Evolutionary conservation across 31 red algal species (phyloP).

Genomic region (Porphyra umbilicalis): DNA sequence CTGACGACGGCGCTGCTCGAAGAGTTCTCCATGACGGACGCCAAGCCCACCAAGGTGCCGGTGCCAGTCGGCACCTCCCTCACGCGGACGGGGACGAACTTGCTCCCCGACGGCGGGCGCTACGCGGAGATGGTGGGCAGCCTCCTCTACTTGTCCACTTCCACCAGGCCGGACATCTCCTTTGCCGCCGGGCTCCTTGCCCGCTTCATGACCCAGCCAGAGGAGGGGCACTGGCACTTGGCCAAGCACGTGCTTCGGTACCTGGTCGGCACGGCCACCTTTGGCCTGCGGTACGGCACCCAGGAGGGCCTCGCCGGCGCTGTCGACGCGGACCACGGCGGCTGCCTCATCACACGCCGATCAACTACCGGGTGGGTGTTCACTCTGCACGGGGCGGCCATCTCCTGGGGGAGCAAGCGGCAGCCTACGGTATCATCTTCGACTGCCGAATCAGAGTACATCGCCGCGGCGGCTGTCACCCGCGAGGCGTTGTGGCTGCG

Average conservation of each 20-base stretch:
- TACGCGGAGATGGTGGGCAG: conserved; percentile 3
- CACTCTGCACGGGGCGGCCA: neutral
- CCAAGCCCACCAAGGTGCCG: too few species aligned
- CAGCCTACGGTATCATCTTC: conserved; percentile 9
- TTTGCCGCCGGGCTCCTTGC: neutral
- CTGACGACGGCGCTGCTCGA: too few species aligned
- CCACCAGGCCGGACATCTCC: conserved; percentile 9
- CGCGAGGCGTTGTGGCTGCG: conserved; percentile 21
- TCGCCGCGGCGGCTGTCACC: conserved; percentile 11
- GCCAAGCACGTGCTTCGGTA: conserved; percentile 7
- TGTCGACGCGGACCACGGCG: conserved; percentile 17
- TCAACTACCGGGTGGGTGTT: conserved; percentile 19
- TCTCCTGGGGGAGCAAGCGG: conserved; percentile 21
- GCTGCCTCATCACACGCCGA: conserved; percentile 11
- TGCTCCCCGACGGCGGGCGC: neutral
- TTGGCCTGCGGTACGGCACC: neutral
- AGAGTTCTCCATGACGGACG: too few species aligned
- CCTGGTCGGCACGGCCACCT: neutral
- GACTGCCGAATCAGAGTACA: conserved; percentile 22
- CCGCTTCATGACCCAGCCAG: neutral
- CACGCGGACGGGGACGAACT: neutral
- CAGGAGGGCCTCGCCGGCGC: conserved; percentile 2
- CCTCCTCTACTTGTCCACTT: conserved; percentile 8
- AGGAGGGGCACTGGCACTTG: neutral
- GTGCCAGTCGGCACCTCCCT: neutral